These are phyloP conservation scores for Astrothelium subdiscretum DNA, from an alignment of 495 filamentous ascomycete genomes.

Conservation along the genomic window DNA sequence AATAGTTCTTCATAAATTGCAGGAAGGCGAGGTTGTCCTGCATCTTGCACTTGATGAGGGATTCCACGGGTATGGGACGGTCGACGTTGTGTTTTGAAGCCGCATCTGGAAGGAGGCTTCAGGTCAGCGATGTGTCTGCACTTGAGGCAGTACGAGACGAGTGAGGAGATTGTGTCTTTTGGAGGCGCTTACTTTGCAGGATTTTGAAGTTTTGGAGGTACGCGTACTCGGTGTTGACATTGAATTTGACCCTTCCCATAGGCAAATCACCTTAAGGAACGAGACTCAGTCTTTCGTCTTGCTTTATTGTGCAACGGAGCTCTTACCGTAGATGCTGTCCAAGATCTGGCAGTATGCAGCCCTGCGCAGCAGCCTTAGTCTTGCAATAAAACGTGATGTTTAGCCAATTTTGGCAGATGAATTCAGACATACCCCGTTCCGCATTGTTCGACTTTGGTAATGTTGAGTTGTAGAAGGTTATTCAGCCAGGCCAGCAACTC, in stretches of 20 bases:
- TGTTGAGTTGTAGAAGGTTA: conserved; percentile 90
- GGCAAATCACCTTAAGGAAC: conserved; percentile 62
- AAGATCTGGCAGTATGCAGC: conserved; percentile 94
- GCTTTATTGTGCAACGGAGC: not conserved
- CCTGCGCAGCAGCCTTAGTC: conserved; percentile 34
- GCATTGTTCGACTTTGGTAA: conserved; percentile 98
- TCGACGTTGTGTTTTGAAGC: conserved; percentile 81
- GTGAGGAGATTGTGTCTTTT: not conserved
- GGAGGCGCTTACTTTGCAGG: conserved; percentile 63
- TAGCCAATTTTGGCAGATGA: conserved; percentile 21
- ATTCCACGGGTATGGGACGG: conserved; percentile 74
- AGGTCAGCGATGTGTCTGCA: conserved; percentile 7
- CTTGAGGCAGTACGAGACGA: not conserved
- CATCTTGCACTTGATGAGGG: conserved; percentile 95
- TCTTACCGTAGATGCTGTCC: conserved; percentile 85
- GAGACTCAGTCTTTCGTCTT: conserved; percentile 9
- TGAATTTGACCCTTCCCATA: conserved; percentile 96
- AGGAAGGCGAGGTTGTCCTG: conserved; percentile 99
- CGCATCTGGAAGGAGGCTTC: conserved; percentile 41
- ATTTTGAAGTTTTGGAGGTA: conserved; percentile 98
- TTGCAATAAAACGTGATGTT: not conserved
- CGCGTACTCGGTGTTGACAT: conserved; percentile 91
- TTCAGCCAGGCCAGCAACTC: conserved; percentile 96
- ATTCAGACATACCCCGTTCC: conserved; percentile 74
- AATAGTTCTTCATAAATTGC: conserved; percentile 90